Evolutionary conservation across 2,329 filamentous ascomycete species (phyloP), one percentile per base, ranked within the genome.

Genomic region (Seiridium cupressi): DNA sequence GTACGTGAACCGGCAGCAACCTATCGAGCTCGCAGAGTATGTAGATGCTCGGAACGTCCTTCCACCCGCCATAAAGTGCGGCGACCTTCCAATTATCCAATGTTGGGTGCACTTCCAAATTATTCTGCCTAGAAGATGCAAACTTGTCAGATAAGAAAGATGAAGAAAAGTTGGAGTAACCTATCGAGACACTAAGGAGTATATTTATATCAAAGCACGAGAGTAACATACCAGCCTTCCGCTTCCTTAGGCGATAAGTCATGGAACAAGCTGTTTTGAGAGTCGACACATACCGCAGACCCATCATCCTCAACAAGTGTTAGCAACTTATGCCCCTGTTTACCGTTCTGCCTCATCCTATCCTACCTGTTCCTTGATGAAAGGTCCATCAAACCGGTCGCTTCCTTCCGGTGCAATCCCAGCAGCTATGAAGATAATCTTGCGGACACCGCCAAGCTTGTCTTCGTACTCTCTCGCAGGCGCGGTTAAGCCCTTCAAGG

Each of bases 401-500:
- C 51, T 57, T 4, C 61, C 66, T 32, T 64, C 61, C 1, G 62
- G 57, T 2, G 58, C 47, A 8, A 70, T n/a, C 3, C 57, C 67
- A 2, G 62, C 68, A 8, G 61, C 55, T 26, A 68, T 6, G 48
- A 68, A 69, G 34, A 68, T 54, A 4, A 69, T 61, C 55, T 65
- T 63, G 11, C 13, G 60, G 13, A 70, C 65, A 8, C 68, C 68
- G 10, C 67, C 68, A 6, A 51, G 47, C 34, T 58, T 54, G 1
- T 57, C 57, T 3, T 55, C 46, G 13, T 55, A 48, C 5, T 47
- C 58, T 26, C 63, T 51, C 8, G 36, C 57, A 31, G 54, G 51
- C 8, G 31, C 13, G 5, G 38, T 57, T 8, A 71, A 44, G 1
- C 64, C 65, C 51, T 68, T 51, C 9, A 70, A 63, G 3, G 68